phyloP scores from a whole-genome alignment of 345 rosid genomes.

The Pistacia integerrima region DNA sequence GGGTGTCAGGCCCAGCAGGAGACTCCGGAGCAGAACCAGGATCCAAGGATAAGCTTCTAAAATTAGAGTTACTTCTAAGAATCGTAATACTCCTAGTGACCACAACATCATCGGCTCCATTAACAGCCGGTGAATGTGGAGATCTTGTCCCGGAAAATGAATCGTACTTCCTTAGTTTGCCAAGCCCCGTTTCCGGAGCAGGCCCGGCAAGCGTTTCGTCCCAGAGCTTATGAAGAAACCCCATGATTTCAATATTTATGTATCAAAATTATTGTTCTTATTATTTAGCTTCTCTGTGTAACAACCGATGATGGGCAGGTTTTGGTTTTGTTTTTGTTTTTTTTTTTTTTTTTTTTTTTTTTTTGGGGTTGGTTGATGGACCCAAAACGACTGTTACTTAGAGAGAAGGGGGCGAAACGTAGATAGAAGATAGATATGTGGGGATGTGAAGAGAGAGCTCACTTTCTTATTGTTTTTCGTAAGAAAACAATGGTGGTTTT shows the following conservation, averaged over 20 bases:
- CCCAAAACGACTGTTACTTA: slow-evolving; percentile 50
- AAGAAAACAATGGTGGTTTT: slow-evolving; percentile 15
- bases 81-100: slow-evolving; percentile 70
- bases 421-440: slow-evolving; percentile 7
- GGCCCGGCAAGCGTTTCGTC: slow-evolving; percentile 97
- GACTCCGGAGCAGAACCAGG: slow-evolving; percentile 41
- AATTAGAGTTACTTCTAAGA: slow-evolving; percentile 35
- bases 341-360: background rate
- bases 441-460: slow-evolving; percentile 29
- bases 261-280: background rate
- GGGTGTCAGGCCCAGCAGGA: slow-evolving; percentile 41
- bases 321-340: background rate
- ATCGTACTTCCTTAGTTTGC: slow-evolving; percentile 54
- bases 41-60: slow-evolving; percentile 37
- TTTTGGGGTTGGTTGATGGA: slow-evolving; percentile 2
- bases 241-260: slow-evolving; percentile 37
- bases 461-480: background rate
- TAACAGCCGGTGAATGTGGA: slow-evolving; percentile 2
- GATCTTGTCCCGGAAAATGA: slow-evolving; percentile 48
- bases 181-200: slow-evolving; percentile 67
- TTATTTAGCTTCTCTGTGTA: slow-evolving; percentile 24
- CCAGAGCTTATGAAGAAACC: slow-evolving; percentile 83
- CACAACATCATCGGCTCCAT: background rate
- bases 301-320: slow-evolving; percentile 45
- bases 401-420: slow-evolving; percentile 42